A percentile compares a stretch with the other conserved stretches of the same genome.
These are phyloP conservation scores for Daldinia grandis DNA, from an alignment of 495 filamentous ascomycete genomes.

Conservation along the genomic window DNA sequence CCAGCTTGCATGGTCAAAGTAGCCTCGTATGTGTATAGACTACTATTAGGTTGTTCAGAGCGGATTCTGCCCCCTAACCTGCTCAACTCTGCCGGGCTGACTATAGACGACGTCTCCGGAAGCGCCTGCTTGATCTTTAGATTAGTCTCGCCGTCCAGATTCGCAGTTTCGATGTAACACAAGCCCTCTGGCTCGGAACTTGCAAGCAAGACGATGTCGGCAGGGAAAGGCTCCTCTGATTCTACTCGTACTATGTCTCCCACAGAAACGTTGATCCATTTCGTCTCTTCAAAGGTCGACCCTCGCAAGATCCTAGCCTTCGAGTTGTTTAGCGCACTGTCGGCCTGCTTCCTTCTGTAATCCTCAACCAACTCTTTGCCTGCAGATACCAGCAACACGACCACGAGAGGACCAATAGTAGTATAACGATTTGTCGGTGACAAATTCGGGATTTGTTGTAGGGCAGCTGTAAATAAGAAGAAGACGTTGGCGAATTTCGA, in stretches of 20 bases:
- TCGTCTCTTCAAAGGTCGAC: constrained; percentile 82
- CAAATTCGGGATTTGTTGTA: constrained; percentile 96
- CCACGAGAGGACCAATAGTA: constrained; percentile 89
- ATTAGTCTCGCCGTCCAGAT: constrained; percentile 98
- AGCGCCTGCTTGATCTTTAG: constrained; percentile 99
- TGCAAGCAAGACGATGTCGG: constrained; percentile 89
- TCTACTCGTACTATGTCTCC: constrained; percentile 96
- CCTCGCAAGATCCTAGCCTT: constrained; percentile 86
- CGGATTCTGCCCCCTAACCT: constrained; percentile 84
- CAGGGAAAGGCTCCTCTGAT: constrained; percentile 95
- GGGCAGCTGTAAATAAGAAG: constrained; percentile 95
- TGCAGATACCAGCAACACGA: constrained; percentile 92
- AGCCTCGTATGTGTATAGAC: constrained; percentile 97
- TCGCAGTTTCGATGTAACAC: constrained; percentile 99
- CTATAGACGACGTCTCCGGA: constrained; percentile 88
- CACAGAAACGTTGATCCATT: constrained; percentile 92
- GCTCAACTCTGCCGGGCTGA: constrained; percentile 86
- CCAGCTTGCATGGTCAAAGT: constrained; percentile 92
- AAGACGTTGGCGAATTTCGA: constrained; percentile 99
- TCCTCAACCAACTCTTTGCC: constrained; percentile 96
- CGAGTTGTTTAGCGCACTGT: constrained; percentile 87
- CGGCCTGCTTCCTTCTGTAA: constrained; percentile 86
- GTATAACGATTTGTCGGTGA: constrained; percentile 95
- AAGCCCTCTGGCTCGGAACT: constrained; percentile 97
- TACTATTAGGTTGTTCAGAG: constrained; percentile 98